Conservation (phyloP, 768 basidiomycete genomes). For the Suillus plorans region DNA sequence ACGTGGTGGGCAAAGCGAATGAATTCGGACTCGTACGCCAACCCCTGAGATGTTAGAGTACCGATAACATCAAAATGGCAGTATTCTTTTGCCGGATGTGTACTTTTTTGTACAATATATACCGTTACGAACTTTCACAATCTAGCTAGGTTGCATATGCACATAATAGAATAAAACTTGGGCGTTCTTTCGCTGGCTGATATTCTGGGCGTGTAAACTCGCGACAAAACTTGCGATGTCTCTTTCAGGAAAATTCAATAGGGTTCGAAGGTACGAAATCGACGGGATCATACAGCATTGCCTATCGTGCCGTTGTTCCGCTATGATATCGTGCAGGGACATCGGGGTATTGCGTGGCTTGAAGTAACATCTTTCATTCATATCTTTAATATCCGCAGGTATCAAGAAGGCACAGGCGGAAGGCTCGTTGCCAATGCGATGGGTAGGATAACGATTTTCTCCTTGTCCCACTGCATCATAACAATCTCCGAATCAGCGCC, state of each 20-base stretch:
- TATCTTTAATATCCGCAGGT: background rate
- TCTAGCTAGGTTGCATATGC: too few relatives aligned
- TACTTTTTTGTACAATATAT: too few relatives aligned
- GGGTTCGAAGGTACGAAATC: background rate
- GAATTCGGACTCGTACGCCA: too few relatives aligned
- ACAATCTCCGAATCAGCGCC: background rate
- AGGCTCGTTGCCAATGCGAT: slow-evolving; percentile 32
- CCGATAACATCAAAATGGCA: too few relatives aligned
- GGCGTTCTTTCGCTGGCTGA: too few relatives aligned
- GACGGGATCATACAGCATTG: background rate
- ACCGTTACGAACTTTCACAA: too few relatives aligned
- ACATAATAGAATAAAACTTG: too few relatives aligned
- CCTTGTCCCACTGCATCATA: slow-evolving; percentile 53
- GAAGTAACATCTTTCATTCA: background rate
- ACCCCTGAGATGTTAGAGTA: too few relatives aligned
- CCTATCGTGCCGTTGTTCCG: background rate
- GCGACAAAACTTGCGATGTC: background rate
- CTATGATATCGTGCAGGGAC: background rate
- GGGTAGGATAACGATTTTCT: slow-evolving; percentile 53
- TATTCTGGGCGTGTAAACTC: too few relatives aligned
- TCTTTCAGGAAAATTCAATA: background rate
- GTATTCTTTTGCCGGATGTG: too few relatives aligned
- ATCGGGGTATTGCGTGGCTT: background rate
- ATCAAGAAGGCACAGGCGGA: slow-evolving; percentile 12
- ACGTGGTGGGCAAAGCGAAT: too few relatives aligned